Percentiles rank a stretch among this genome's conserved stretches.
Evolutionary conservation across 495 filamentous ascomycete genomes (phyloP).

Genomic region (Podospora pseudopauciseta): DNA sequence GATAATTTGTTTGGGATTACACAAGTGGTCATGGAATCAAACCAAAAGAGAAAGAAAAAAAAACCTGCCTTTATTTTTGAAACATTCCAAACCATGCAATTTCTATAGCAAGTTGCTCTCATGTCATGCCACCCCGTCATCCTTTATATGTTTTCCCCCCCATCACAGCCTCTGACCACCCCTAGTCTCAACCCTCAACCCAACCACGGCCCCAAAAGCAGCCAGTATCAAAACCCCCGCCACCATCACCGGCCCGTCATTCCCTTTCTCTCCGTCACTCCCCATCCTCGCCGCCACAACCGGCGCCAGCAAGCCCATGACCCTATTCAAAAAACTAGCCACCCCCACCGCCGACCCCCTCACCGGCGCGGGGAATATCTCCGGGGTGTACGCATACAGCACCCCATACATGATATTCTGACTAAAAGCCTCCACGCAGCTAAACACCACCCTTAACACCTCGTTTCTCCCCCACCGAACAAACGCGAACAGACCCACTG

Average conservation of each 20-base stretch:
- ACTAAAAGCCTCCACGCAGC: slow-evolving; percentile 71
- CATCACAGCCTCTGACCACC: slow-evolving; percentile 64
- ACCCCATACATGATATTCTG: slow-evolving; percentile 86
- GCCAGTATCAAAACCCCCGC: slow-evolving; percentile 66
- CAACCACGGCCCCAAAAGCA: slow-evolving; percentile 45
- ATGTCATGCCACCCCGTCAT: no score
- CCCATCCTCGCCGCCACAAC: slow-evolving; percentile 69
- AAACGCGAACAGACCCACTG: background rate
- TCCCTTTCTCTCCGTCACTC: slow-evolving; percentile 35
- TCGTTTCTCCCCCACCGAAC: slow-evolving; percentile 43
- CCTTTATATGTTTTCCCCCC: no score
- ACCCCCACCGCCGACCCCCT: slow-evolving; percentile 65
- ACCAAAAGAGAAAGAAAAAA: no score
- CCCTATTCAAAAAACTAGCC: slow-evolving; percentile 67
- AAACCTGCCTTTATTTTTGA: no score
- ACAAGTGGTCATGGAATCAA: no score
- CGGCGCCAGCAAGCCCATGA: slow-evolving; percentile 71
- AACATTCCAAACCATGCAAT: no score
- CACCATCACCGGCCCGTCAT: slow-evolving; percentile 65
- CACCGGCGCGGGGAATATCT: background rate
- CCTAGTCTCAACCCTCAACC: slow-evolving; percentile 68
- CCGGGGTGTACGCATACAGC: slow-evolving; percentile 65
- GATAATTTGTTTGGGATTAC: no score
- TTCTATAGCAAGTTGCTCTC: no score
- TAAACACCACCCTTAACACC: slow-evolving; percentile 62